A percentile compares a stretch with the other conserved stretches of the same genome.
phyloP scores from a whole-genome alignment of 2,329 filamentous ascomycete genomes.

The Alternaria longipes region DNA sequence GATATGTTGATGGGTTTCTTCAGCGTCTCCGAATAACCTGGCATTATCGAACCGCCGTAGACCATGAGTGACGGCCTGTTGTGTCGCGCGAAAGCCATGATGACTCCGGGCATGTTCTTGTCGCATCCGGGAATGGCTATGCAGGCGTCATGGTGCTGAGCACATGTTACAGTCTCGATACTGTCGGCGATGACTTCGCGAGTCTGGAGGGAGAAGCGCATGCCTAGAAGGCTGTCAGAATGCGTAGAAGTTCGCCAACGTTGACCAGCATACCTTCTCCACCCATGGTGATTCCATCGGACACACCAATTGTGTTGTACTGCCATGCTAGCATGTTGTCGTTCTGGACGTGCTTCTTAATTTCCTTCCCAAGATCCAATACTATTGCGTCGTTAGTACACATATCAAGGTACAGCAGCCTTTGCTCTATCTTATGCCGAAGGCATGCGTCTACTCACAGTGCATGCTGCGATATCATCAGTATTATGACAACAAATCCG shows the following conservation, averaged over 20 bases:
- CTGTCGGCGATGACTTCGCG: conserved; percentile 93
- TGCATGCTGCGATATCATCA: conserved; percentile 58
- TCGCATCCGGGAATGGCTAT: conserved; percentile 94
- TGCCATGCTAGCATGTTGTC: conserved; percentile 94
- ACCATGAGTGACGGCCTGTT: conserved; percentile 95
- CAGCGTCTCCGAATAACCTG: conserved; percentile 81
- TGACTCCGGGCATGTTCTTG: conserved; percentile 95
- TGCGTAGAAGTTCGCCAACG: neutral
- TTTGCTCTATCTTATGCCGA: conserved; percentile 14
- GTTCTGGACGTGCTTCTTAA: conserved; percentile 82
- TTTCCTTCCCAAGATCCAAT: conserved; percentile 84
- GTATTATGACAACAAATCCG: conserved; percentile 25
- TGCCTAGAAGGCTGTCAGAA: conserved; percentile 65
- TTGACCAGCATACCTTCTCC: conserved; percentile 70
- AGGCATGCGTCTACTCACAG: conserved; percentile 45
- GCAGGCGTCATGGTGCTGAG: conserved; percentile 91
- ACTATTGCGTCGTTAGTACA: conserved; percentile 60
- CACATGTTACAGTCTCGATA: conserved; percentile 91
- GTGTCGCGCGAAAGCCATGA: conserved; percentile 90
- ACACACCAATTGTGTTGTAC: conserved; percentile 90
- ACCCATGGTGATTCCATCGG: conserved; percentile 95
- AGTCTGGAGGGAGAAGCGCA: conserved; percentile 91
- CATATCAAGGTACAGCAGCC: conserved; percentile 16
- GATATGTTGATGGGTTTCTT: conserved; percentile 85
- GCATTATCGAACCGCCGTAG: conserved; percentile 90